Evolutionary conservation across 2,329 filamentous ascomycete species (phyloP), one percentile per base, ranked within the genome.

Genomic region (Fusarium luffae): DNA sequence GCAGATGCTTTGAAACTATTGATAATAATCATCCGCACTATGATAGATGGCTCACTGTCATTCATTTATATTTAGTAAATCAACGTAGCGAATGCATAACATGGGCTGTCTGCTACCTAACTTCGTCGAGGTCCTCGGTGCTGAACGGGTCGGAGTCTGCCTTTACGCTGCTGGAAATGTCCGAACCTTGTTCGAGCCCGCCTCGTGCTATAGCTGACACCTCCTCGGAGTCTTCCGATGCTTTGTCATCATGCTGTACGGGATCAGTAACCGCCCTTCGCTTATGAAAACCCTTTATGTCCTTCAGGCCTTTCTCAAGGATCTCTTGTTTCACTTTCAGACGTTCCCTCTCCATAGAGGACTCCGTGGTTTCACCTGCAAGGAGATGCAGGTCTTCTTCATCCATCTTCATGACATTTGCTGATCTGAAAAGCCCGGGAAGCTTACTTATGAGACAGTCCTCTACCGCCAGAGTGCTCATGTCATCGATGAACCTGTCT

Each of bases 401-500:
- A 5, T 23, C 30, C 56, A 59, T 59, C 4, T 56, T 7, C 25
- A 34, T 40, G 14, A 59, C 30, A 30, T 16, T 37, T n/a, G 2
- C 18, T 21, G 56, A 40, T 19, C 12, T 59, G 23, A 59, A 59
- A 40, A 59, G 56, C 4, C 9, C 11, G 1, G 56, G 5, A 37
- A 59, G 56, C 23, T 59, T 56, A 27, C 30, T 25, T 5, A 59
- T 40, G 3, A 59, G 41, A 16, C 56, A 56, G 25, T 19, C 10
- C 19, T 59, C 56, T 16, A 59, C 16, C 4, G 49, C 56, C 14
- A 59, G 11, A 18, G 11, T 19, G 7, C 25, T 41, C 12, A 60
- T 21, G 21, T 68, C 65, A 43, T 68, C 63, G 9, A 68, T 46
- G 27, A 68, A 68, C 14, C 64, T 59, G 7, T 56, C 59, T 14